Evolutionary conservation across 192 early-diverging fungal species (phyloP), one percentile per base, ranked within the genome.

Genomic region (Blastocladiella britannica): DNA sequence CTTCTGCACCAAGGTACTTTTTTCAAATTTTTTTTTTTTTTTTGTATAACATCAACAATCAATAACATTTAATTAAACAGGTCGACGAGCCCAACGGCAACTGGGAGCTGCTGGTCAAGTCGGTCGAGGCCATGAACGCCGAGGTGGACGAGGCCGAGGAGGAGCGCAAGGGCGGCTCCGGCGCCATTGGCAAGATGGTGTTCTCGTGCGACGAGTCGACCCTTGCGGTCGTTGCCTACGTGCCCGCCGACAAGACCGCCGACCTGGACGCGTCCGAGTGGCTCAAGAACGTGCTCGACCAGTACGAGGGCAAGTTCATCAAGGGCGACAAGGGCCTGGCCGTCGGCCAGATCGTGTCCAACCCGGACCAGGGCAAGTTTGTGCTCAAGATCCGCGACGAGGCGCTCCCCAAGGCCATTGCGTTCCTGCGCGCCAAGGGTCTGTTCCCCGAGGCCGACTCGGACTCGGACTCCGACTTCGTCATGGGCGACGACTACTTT

Each of bases 401-500:
- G 37, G 37, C 37, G 15, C 37, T 47, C 37, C 37, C 37, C 37
- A 47, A 47, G 37, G 37, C 37, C 37, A 47, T 47, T 20, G 37
- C 37, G 37, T 47, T 47, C 37, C 37, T 47, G 37, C 37, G 37
- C 37, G n/a, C 37, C 37, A 47, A 47, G 37, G 37, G 37, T 20
- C 37, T 47, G 37, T 47, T 47, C 37, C 37, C 37, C 15, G 37
- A 47, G 37, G 37, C 37, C 37, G 37, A 47, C 37, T 47, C 37
- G 37, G 37, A 47, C n/a, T 47, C 37, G 37, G 37, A 47, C 15
- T 47, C 37, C 15, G 12, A 9, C 15, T 47, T 47, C n/a, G 37
- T 47, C 37, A 47, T 47, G 37, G 37, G 37, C 37, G 37, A 47
- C 37, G 37, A 47, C 37, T 47, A 47, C 37, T 47, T 47, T 47